These are phyloP conservation scores for Wickerhamia fluorescens DNA, from an alignment of 805 yeast species.

Conservation along the genomic window DNA sequence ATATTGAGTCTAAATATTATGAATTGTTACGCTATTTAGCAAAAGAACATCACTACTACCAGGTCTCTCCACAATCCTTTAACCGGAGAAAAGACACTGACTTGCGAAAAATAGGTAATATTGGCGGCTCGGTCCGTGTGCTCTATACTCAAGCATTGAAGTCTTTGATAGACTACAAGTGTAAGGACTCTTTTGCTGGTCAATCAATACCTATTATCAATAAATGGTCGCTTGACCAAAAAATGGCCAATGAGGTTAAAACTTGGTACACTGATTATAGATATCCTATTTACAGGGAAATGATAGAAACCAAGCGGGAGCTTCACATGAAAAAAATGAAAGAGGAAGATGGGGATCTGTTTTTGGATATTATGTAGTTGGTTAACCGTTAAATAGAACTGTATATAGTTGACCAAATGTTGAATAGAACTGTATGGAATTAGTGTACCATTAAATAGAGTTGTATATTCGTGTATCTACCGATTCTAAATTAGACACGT, in stretches of 20 bases:
- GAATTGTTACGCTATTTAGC: conserved; percentile 14
- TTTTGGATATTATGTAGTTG: conserved; percentile 23
- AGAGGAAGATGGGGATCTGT: conserved; percentile 19
- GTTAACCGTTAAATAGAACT: neutral
- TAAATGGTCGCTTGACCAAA: conserved; percentile 29
- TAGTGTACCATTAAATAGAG: no score
- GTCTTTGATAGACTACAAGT: conserved; percentile 20
- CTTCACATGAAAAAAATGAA: conserved; percentile 17
- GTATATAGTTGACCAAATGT: conserved; percentile 1
- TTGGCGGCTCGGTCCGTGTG: conserved; percentile 6
- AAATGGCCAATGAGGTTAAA: conserved; percentile 18
- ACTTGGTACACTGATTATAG: conserved; percentile 15
- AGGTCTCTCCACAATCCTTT: conserved; percentile 12
- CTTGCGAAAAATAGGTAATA: no score
- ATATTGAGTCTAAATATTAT: conserved; percentile 13
- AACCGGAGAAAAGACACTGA: conserved; percentile 7
- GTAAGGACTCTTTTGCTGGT: conserved; percentile 19
- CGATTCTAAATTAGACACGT: conserved; percentile 2
- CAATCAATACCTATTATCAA: conserved; percentile 23
- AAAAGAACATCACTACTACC: conserved; percentile 7
- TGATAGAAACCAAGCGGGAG: conserved; percentile 17
- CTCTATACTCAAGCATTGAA: conserved; percentile 18
- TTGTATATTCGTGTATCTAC: no score
- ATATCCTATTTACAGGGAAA: conserved; percentile 14
- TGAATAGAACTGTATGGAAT: neutral